Base-by-base conservation (phyloP, 805 yeast genomes). In the Candida orba region DNA sequence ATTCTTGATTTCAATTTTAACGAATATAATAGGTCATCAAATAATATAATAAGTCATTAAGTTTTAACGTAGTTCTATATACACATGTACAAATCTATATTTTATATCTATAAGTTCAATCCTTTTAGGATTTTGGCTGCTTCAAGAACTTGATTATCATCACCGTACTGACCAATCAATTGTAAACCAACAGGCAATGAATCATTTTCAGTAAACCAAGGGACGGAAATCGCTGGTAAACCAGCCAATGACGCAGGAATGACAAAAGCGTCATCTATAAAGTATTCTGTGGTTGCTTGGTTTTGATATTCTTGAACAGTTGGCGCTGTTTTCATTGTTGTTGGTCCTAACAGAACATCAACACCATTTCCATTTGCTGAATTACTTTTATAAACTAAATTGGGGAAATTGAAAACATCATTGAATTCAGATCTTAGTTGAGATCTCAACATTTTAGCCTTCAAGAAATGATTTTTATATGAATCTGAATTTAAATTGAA, bases 171-270 rank as follows among this genome's bases (percentile, higher is more conserved):
- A 2, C 90, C 95, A 57, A 82, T 75, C 2, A 93, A 52, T 58
- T 95, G 98, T 24, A 93, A 66, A 0, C 96, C 96, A 10, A 75
- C 64, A 0, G 76, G 69, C 9, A 60, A 47, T 8, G 24, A 7
- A 1, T 64, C 62, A 1, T 64, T 61, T 2, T 55, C 55, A 12
- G 34, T 20, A 12, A 49, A 54, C 52, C 73, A 71, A 0, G 99
- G 99, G 3, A 90, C 66, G 2, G 84, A 75, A 10, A 91, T 71
- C 0, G 95, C 78, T 1, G 99, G 99, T 2, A 91, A 60, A 0
- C 98, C 98, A 0, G 95, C 95, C 45, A 95, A 64, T 2, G 95
- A 89, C 34, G 93, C 84, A 0, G 99, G 97, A 5, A 89, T 84
- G 0, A 96, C 87, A 44, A 89, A 71, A 0, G 84, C 78, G 62